These are phyloP conservation scores for Aspergillus pseudoglaucus DNA, from an alignment of 2,329 filamentous ascomycete species.

Conservation along the genomic window DNA sequence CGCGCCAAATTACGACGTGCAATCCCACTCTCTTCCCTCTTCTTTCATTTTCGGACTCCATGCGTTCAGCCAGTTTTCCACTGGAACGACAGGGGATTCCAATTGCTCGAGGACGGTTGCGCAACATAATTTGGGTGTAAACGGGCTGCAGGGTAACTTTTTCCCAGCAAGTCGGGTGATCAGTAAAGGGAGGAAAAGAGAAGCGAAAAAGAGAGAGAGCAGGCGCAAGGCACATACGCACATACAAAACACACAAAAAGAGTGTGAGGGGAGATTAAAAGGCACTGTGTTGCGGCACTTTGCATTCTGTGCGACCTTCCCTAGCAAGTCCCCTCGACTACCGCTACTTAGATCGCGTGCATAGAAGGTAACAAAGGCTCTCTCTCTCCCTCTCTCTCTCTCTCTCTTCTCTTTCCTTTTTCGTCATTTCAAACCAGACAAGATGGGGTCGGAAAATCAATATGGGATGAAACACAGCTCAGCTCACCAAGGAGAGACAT, in stretches of 20 bases:
- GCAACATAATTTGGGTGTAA: constrained; percentile 19
- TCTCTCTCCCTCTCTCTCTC: not conserved
- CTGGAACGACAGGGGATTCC: constrained; percentile 25
- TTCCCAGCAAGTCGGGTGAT: constrained; percentile 2
- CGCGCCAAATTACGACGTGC: constrained; percentile 25
- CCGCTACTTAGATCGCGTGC: constrained; percentile 14
- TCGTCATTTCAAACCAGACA: constrained; percentile 5
- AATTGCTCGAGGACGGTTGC: constrained; percentile 28
- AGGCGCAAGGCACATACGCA: not conserved
- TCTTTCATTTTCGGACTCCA: constrained; percentile 25
- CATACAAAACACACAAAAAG: not conserved
- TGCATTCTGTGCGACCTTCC: constrained; percentile 17
- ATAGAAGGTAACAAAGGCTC: constrained; percentile 2
- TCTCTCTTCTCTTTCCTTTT: not conserved
- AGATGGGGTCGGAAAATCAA: constrained; percentile 37
- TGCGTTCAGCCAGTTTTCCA: constrained; percentile 31
- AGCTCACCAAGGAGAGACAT: constrained; percentile 27
- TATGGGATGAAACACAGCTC: constrained; percentile 37
- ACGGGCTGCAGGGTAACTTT: constrained; percentile 19
- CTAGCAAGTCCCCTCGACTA: constrained; percentile 20
- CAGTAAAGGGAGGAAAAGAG: not conserved
- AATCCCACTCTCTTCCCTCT: constrained; percentile 21
- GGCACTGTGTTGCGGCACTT: not conserved
- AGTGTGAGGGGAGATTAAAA: not conserved
- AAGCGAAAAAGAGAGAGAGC: not conserved